Evolutionary conservation across 768 basidiomycete genomes (phyloP).

Genomic region (Calocybe indica): DNA sequence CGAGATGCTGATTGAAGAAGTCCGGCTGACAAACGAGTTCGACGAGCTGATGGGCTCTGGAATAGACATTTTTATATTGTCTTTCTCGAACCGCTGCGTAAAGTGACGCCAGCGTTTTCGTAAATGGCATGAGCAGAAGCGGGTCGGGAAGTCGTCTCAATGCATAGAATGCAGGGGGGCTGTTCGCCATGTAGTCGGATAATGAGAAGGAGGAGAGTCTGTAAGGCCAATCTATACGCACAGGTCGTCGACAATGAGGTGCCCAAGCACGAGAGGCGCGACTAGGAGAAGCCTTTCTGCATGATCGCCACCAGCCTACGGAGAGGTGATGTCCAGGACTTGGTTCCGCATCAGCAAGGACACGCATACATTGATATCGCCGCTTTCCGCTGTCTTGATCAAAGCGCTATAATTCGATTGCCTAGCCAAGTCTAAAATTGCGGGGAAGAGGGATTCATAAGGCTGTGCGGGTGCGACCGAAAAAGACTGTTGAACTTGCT

Average conservation of each 20-base stretch:
- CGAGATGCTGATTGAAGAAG: slow-evolving; percentile 41
- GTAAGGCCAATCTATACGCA: slow-evolving; percentile 23
- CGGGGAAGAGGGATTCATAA: slow-evolving; percentile 26
- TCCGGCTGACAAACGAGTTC: slow-evolving; percentile 35
- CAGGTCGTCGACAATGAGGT: slow-evolving; percentile 62
- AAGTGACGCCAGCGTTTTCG: slow-evolving; percentile 40
- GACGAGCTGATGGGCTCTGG: slow-evolving; percentile 35
- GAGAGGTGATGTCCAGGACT: background rate
- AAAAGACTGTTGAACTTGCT: slow-evolving; percentile 6
- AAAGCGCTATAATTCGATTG: slow-evolving; percentile 38
- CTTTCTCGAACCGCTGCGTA: slow-evolving; percentile 47
- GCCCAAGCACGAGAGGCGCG: slow-evolving; percentile 57
- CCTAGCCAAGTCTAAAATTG: slow-evolving; percentile 37
- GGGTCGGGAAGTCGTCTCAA: slow-evolving; percentile 48
- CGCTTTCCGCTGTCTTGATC: slow-evolving; percentile 40
- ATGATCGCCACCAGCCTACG: slow-evolving; percentile 25
- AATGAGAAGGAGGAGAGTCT: background rate
- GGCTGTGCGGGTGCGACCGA: slow-evolving; percentile 7
- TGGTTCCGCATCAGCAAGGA: background rate
- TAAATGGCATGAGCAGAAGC: slow-evolving; percentile 36
- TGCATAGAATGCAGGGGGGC: slow-evolving; percentile 55
- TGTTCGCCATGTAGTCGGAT: slow-evolving; percentile 14
- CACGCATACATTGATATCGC: slow-evolving; percentile 46
- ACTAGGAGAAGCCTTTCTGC: slow-evolving; percentile 40
- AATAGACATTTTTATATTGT: slow-evolving; percentile 50